Percentiles rank a stretch among this genome's conserved stretches.
These are phyloP conservation scores for Talaromyces sp. DNA, from an alignment of 2,329 filamentous ascomycete species.

Conservation along the genomic window DNA sequence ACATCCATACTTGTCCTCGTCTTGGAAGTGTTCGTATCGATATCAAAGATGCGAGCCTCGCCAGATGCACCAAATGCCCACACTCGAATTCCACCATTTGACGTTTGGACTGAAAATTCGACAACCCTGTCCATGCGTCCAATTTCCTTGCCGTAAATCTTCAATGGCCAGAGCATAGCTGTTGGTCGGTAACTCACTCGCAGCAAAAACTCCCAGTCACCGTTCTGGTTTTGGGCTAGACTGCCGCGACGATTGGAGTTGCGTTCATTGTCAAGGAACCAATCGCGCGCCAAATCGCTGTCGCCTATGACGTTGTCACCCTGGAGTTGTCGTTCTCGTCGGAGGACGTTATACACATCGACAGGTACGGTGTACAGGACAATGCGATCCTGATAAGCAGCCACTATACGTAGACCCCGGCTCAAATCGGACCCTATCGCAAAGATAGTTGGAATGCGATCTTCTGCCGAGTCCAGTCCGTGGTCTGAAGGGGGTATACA, in stretches of 20 bases:
- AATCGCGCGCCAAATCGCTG: conserved; percentile 34
- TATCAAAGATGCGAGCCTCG: conserved; percentile 48
- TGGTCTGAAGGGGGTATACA: conserved; percentile 47
- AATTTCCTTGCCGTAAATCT: conserved; percentile 52
- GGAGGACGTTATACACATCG: conserved; percentile 52
- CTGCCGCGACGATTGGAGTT: conserved; percentile 31
- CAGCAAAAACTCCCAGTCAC: conserved; percentile 43
- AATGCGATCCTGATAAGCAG: conserved; percentile 53
- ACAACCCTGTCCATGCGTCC: conserved; percentile 48
- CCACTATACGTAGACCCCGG: conserved; percentile 60
- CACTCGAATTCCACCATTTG: conserved; percentile 46
- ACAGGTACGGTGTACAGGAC: conserved; percentile 62
- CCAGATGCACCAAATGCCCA: conserved; percentile 53
- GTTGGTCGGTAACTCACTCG: conserved; percentile 38
- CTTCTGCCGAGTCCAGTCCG: conserved; percentile 22
- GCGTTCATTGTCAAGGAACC: conserved; percentile 33
- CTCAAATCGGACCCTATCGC: conserved; percentile 56
- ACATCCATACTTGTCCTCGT: conserved; percentile 21
- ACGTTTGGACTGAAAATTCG: conserved; percentile 51
- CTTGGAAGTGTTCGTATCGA: conserved; percentile 36
- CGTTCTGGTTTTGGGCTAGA: conserved; percentile 36
- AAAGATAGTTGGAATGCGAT: conserved; percentile 53
- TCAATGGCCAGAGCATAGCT: conserved; percentile 49
- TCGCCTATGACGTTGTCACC: conserved; percentile 35
- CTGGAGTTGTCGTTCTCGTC: conserved; percentile 35